These are phyloP conservation scores for Beauveria brongniartii DNA, from an alignment of 2,329 filamentous ascomycete genomes.

Conservation along the genomic window DNA sequence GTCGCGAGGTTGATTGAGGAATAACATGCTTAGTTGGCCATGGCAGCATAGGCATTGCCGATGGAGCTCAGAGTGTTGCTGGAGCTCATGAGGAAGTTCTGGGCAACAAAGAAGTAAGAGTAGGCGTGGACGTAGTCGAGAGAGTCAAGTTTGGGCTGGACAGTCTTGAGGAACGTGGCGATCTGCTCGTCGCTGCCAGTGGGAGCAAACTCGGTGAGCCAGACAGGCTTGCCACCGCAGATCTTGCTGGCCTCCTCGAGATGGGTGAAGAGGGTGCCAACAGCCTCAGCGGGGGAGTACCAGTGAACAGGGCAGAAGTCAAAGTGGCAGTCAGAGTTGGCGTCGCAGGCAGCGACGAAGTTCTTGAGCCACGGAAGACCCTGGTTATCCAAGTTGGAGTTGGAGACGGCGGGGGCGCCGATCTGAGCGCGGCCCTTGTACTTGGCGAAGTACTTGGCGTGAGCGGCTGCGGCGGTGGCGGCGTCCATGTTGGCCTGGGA, in stretches of 20 bases:
- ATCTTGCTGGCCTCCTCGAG: conserved; percentile 36
- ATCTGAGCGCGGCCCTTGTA: conserved; percentile 46
- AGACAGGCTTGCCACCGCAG: conserved; percentile 45
- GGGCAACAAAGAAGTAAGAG: conserved; percentile 47
- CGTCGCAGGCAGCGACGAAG: conserved; percentile 44
- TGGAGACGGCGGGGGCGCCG: conserved; percentile 53
- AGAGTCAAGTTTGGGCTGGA: conserved; percentile 40
- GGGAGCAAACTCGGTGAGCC: conserved; percentile 58
- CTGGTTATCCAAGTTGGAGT: conserved; percentile 40
- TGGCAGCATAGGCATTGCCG: conserved; percentile 42
- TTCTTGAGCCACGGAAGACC: conserved; percentile 49
- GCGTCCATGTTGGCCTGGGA: conserved; percentile 52
- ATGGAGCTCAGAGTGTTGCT: conserved; percentile 33
- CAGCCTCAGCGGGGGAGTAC: conserved; percentile 45
- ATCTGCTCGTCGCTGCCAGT: conserved; percentile 35
- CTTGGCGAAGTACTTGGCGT: conserved; percentile 47
- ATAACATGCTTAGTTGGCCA: conserved; percentile 14
- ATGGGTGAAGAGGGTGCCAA: conserved; percentile 46
- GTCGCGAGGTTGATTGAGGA: conserved; percentile 14
- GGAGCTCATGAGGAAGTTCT: conserved; percentile 34
- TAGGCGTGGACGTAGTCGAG: conserved; percentile 46
- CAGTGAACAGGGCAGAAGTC: conserved; percentile 58
- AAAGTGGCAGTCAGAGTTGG: conserved; percentile 36
- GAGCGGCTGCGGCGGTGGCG: conserved; percentile 41
- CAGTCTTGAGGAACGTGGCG: conserved; percentile 39